Conservation (phyloP, 306 rosid genomes). For the Canavalia ensiformis region DNA sequence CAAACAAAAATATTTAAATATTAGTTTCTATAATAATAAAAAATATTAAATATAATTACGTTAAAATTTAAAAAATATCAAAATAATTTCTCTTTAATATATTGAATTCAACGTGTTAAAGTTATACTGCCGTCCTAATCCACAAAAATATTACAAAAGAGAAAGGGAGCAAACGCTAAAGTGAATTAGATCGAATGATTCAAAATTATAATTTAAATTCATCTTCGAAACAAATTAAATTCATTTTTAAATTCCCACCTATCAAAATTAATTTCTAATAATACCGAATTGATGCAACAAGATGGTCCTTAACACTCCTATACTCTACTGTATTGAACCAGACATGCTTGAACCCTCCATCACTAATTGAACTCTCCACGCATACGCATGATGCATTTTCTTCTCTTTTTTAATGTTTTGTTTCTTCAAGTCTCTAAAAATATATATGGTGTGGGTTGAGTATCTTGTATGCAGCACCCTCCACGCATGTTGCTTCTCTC, state of each 20-base stretch:
- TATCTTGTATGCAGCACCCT: neutral
- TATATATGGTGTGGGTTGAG: neutral
- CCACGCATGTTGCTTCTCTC: neutral
- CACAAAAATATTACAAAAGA: neutral
- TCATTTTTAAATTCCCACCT: no score
- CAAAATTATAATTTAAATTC: no score
- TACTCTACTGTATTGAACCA: neutral
- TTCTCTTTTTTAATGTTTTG: neutral
- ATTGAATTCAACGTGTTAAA: neutral
- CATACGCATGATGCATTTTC: constrained; percentile 13
- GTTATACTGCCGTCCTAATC: neutral
- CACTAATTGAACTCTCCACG: constrained; percentile 38
- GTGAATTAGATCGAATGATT: no score
- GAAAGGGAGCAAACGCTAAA: no score
- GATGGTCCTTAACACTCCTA: neutral
- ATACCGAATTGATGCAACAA: no score
- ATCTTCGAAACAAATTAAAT: no score
- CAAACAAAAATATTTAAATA: no score
- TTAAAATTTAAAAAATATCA: no score
- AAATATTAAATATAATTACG: no score
- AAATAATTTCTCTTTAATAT: neutral
- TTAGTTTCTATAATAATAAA: no score
- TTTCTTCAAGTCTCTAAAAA: neutral
- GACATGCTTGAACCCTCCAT: neutral
- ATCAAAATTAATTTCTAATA: no score